Percentiles rank a stretch among this genome's conserved stretches.
These are phyloP conservation scores for Pseudomonodictys pantanalensis DNA, from an alignment of 495 filamentous ascomycete genomes.

Conservation along the genomic window DNA sequence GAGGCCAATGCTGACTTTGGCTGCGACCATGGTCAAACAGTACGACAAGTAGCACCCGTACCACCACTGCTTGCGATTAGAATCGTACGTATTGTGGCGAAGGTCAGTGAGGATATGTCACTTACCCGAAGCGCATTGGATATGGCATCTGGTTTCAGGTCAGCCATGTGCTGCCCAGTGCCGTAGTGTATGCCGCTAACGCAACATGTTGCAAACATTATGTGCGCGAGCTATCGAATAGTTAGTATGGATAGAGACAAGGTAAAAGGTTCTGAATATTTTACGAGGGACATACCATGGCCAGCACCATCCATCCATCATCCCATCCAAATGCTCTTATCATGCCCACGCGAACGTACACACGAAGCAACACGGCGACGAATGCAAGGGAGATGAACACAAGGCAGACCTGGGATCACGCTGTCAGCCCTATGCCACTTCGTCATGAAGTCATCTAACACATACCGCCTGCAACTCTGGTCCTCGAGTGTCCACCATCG, in stretches of 20 bases:
- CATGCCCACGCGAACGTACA: constrained; percentile 15
- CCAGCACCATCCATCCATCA: constrained; percentile 17
- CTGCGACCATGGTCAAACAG: constrained; percentile 36
- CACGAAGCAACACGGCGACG: constrained; percentile 8
- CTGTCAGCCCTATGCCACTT: neutral
- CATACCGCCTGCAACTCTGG: constrained; percentile 17
- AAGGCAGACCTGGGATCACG: constrained; percentile 4
- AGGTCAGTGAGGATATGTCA: neutral
- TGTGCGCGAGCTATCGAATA: constrained; percentile 1
- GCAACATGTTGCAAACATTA: constrained; percentile 10
- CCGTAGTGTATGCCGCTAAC: constrained; percentile 16
- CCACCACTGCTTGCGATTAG: constrained; percentile 11
- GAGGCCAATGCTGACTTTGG: constrained; percentile 44
- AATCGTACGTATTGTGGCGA: neutral
- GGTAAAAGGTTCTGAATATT: neutral
- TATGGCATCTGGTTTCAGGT: constrained; percentile 1
- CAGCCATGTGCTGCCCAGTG: constrained; percentile 11
- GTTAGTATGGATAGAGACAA: neutral
- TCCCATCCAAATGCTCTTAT: constrained; percentile 26
- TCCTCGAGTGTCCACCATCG: constrained; percentile 16
- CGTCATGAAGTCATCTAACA: neutral
- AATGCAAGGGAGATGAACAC: constrained; percentile 13
- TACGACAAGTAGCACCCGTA: constrained; percentile 21
- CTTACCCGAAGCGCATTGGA: constrained; percentile 15
- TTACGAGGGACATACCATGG: constrained; percentile 10